A percentile compares a stretch with the other conserved stretches of the same genome.
Conservation (phyloP, 1,139 yeast species). For the Debaryomycetaceae sp. region DNA sequence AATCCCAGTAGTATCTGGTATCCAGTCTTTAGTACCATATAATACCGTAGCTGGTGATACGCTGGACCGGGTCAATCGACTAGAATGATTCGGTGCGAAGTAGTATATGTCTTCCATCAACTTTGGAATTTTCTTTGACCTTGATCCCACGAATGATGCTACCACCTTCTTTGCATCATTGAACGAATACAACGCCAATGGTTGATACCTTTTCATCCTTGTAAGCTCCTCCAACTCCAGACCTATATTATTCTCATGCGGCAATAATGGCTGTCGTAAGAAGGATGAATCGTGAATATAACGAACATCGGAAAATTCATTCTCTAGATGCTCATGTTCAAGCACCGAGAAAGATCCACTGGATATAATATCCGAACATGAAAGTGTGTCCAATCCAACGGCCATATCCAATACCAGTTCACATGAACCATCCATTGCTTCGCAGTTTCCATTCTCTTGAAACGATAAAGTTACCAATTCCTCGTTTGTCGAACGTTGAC, state of each 20-base stretch:
- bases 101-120: conserved; percentile 11
- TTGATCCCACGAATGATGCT: conserved; percentile 21
- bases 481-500: conserved; percentile 23
- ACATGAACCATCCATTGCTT: background rate
- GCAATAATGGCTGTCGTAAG: conserved; percentile 19
- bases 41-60: background rate
- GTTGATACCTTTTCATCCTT: conserved; percentile 1
- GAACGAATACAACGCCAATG: conserved; percentile 6
- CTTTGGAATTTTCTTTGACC: conserved; percentile 22
- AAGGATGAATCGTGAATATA: conserved; percentile 23
- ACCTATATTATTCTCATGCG: conserved; percentile 39
- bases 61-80: conserved; percentile 16
- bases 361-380: conserved; percentile 38
- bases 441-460: background rate
- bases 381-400: conserved; percentile 27
- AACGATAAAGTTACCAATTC: background rate
- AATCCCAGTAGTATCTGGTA: conserved; percentile 20
- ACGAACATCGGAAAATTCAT: conserved; percentile 36
- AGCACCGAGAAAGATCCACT: conserved; percentile 32
- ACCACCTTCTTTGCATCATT: conserved; percentile 14
- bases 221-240: conserved; percentile 8
- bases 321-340: conserved; percentile 28
- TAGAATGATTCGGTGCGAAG: conserved; percentile 1
- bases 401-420: conserved; percentile 5
- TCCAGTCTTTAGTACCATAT: conserved; percentile 4